Percentiles rank a stretch among this genome's conserved stretches.
Conservation (phyloP, 2,329 filamentous ascomycete genomes). For the Colletotrichum sansevieriae region DNA sequence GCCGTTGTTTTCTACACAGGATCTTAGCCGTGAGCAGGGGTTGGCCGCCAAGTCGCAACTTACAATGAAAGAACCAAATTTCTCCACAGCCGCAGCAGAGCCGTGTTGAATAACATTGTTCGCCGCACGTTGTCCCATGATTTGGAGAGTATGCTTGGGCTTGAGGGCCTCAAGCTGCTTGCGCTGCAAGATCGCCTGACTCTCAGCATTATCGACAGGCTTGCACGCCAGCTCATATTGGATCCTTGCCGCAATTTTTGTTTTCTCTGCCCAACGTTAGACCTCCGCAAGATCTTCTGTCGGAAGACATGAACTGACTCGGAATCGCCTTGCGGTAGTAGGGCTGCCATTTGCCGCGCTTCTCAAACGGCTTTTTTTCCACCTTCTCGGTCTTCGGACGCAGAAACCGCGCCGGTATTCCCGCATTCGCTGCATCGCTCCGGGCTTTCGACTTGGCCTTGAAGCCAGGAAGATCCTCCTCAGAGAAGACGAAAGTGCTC, state of each 20-base stretch:
- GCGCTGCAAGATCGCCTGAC: conserved; percentile 51
- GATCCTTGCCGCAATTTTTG: conserved; percentile 78
- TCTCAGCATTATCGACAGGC: conserved; percentile 54
- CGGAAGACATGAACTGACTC: conserved; percentile 63
- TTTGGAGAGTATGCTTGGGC: conserved; percentile 62
- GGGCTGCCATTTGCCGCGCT: conserved; percentile 63
- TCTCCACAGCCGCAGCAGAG: conserved; percentile 63
- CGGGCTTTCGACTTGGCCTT: conserved; percentile 69
- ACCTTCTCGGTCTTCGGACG: conserved; percentile 57
- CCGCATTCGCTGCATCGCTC: conserved; percentile 67
- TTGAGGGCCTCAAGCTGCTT: conserved; percentile 60
- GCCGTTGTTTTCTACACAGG: conserved; percentile 62
- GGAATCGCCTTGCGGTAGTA: conserved; percentile 81
- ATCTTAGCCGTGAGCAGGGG: conserved; percentile 29
- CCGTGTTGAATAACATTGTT: conserved; percentile 70
- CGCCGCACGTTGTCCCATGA: conserved; percentile 64
- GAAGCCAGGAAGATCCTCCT: conserved; percentile 82
- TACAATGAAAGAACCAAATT: conserved; percentile 70
- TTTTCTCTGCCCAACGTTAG: conserved; percentile 74
- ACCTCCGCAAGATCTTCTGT: background rate
- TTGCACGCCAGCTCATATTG: conserved; percentile 76
- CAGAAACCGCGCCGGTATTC: conserved; percentile 70
- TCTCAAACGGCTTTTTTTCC: conserved; percentile 61
- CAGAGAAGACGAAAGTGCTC: conserved; percentile 93
- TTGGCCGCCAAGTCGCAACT: conserved; percentile 47